These are phyloP conservation scores for Penicillium soppii DNA, from an alignment of 495 filamentous ascomycete species.

Conservation along the genomic window DNA sequence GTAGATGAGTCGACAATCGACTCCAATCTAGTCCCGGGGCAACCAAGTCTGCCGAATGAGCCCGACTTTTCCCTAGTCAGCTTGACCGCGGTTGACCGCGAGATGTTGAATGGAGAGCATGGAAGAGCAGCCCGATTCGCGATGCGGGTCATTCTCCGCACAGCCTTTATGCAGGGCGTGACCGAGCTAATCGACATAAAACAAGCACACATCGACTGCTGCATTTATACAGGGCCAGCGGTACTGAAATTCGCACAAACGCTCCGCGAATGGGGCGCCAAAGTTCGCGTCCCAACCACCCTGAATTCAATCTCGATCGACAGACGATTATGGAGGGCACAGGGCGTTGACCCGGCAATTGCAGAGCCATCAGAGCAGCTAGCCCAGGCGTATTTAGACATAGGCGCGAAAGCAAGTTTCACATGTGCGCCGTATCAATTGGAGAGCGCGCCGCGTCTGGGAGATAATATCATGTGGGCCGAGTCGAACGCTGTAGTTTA, in stretches of 20 bases:
- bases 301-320: conserved; percentile 38
- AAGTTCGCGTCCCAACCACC: conserved; percentile 26
- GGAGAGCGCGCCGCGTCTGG: conserved; percentile 17
- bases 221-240: conserved; percentile 34
- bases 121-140: conserved; percentile 24
- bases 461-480: conserved; percentile 28
- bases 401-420: conserved; percentile 32
- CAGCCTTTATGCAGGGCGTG: conserved; percentile 20
- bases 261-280: conserved; percentile 20
- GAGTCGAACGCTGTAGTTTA: conserved; percentile 37
- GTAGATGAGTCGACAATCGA: not conserved
- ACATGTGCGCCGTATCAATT: conserved; percentile 35
- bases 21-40: not conserved
- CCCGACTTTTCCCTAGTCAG: not conserved
- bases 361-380: conserved; percentile 18
- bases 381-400: conserved; percentile 22
- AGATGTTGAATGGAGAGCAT: conserved; percentile 18
- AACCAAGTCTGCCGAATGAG: not conserved
- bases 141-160: conserved; percentile 23
- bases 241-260: conserved; percentile 21
- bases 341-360: conserved; percentile 19
- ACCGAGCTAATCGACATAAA: conserved; percentile 20
- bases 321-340: conserved; percentile 20
- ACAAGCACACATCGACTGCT: conserved; percentile 32
- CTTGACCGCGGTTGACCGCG: conserved; percentile 11